phyloP scores from a whole-genome alignment of 164 flowering plant species.

The Malania oleifera region DNA sequence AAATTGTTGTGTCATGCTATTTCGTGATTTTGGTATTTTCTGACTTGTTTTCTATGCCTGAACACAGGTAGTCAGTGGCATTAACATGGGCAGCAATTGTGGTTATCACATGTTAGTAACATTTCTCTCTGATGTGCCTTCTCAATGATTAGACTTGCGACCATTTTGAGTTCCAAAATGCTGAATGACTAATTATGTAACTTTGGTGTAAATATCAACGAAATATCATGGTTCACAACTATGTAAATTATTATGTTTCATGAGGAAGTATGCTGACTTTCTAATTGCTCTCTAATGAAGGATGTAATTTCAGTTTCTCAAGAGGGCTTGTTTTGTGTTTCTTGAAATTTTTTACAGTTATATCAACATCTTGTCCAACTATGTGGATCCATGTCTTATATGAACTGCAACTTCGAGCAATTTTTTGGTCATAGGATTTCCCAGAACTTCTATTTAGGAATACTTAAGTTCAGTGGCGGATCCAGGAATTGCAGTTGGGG shows the following conservation, averaged over 20 bases:
- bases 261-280: neutral
- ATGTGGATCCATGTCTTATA: neutral
- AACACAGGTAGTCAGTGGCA: slow-evolving; percentile 84
- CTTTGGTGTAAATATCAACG: neutral
- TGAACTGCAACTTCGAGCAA: neutral
- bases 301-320: neutral
- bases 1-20: neutral
- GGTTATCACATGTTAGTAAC: slow-evolving; percentile 81
- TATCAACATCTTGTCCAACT: neutral
- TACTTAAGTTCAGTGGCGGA: neutral
- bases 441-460: neutral
- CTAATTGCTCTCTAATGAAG: no score
- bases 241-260: neutral
- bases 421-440: neutral
- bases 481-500: no score
- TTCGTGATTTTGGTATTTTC: neutral
- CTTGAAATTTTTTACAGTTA: neutral
- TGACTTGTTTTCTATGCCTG: slow-evolving; percentile 10
- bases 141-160: slow-evolving; percentile 4
- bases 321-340: neutral
- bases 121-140: slow-evolving; percentile 6
- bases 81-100: slow-evolving; percentile 87
- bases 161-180: neutral
- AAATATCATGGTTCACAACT: no score
- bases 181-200: neutral